A percentile compares a stretch with the other conserved stretches of the same genome.
These are phyloP conservation scores for Penium margaritaceum DNA, from an alignment of 139 green algal genomes.

Conservation along the genomic window DNA sequence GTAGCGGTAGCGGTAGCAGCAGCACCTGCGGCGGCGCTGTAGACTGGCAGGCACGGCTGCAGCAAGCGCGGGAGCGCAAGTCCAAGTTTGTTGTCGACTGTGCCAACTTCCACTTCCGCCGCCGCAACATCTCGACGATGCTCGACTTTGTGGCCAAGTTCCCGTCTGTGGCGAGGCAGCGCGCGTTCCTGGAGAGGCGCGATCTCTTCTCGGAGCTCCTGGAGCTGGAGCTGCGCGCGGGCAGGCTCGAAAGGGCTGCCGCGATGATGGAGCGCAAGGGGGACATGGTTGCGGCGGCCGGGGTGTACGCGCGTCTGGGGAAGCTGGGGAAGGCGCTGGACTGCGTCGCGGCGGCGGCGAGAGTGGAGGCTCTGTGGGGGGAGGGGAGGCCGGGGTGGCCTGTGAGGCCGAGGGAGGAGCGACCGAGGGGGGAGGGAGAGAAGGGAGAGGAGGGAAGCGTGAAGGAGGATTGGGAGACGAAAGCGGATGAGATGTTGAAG, in stretches of 20 bases:
- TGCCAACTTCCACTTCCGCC: not conserved
- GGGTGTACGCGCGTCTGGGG: conserved; percentile 2
- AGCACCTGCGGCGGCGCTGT: not conserved
- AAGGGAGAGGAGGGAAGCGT: no score
- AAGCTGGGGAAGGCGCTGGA: conserved; percentile 1
- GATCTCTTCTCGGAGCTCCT: conserved; percentile 26
- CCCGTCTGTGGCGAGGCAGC: not conserved
- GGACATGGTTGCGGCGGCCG: not conserved
- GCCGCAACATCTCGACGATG: not conserved
- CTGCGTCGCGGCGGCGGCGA: not conserved
- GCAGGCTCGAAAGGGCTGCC: conserved; percentile 9
- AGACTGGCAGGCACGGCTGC: not conserved
- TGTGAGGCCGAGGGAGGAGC: no score
- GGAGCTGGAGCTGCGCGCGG: not conserved
- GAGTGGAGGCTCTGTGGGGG: not conserved
- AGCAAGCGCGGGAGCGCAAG: not conserved
- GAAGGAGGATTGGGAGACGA: no score
- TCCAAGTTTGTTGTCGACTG: not conserved
- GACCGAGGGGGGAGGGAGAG: no score
- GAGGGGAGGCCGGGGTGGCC: not conserved
- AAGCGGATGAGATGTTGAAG: no score
- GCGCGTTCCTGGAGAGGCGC: conserved; percentile 4
- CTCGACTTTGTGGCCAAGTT: conserved; percentile 16
- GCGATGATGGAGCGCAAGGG: conserved; percentile 3
- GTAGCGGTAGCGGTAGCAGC: not conserved